Conservation (phyloP, 768 basidiomycete species). For the Agrocybe chaxingu region DNA sequence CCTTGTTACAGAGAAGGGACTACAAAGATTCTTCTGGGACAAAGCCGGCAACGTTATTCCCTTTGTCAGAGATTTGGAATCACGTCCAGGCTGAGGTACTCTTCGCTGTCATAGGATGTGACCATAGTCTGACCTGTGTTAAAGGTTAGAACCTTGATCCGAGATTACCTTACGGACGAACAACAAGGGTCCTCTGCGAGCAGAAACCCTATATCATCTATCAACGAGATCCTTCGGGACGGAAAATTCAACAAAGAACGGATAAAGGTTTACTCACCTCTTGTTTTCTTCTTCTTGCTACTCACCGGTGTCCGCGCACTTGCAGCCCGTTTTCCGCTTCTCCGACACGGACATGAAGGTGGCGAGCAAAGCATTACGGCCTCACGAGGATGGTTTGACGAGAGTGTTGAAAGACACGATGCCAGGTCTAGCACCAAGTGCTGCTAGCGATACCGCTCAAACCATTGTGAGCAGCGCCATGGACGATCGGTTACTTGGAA, state of each 20-base stretch:
- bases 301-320: background rate
- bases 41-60: slow-evolving; percentile 74
- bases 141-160: slow-evolving; percentile 79
- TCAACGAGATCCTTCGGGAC: slow-evolving; percentile 90
- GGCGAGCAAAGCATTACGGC: slow-evolving; percentile 61
- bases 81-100: slow-evolving; percentile 85
- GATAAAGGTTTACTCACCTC: slow-evolving; percentile 54
- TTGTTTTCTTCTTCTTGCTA: background rate
- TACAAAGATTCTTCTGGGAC: slow-evolving; percentile 85
- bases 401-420: slow-evolving; percentile 85
- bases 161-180: slow-evolving; percentile 92
- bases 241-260: slow-evolving; percentile 78
- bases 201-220: slow-evolving; percentile 86
- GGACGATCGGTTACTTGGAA: slow-evolving; percentile 72
- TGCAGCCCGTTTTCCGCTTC: slow-evolving; percentile 85
- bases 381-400: slow-evolving; percentile 83
- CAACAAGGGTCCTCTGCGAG: slow-evolving; percentile 75
- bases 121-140: slow-evolving; percentile 5
- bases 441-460: slow-evolving; percentile 61
- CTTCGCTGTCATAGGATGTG: background rate
- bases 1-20: slow-evolving; percentile 52
- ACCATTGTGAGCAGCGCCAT: slow-evolving; percentile 54
- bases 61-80: slow-evolving; percentile 83
- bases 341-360: slow-evolving; percentile 82
- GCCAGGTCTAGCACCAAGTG: slow-evolving; percentile 84